Base-by-base conservation (phyloP, 2,329 filamentous ascomycete genomes). In the Paramyrothecium sp. region DNA sequence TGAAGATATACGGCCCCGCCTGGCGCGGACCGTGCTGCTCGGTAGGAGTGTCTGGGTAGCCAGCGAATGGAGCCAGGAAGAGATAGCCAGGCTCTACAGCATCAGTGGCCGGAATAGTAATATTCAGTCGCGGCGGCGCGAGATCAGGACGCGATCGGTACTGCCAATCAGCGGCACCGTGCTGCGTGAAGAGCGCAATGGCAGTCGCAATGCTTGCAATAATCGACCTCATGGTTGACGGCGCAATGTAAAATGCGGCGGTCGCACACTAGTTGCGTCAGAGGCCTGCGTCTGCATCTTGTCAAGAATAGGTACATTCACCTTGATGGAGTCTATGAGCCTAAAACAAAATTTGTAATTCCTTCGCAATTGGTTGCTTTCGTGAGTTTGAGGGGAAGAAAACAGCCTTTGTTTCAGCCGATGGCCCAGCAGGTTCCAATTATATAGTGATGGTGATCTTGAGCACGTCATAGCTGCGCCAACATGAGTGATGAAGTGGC, bases 1-100 rank as follows among this genome's bases (percentile, higher is more conserved):
- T 74, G 61, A 84, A 79, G 61, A 86, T 85, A 64, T 85, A 86
- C 1, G 82, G 78, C 0, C 73, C 81, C 1, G 80, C 74, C 66
- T 85, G 82, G 5, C 76, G 74, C 2, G 81, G 81, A 0, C 78
- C 79, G 57, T 78, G 73, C 56, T 71, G 73, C 59, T 71, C 73
- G 13, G 65, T 65, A 11, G 67, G 67, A 1, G 71, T 71, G 54
- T 75, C 72, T 20, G 66, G 67, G 20, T 66, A 68, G 7, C 73
- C 73, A 0, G 71, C 68, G 53, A 74, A 76, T 7, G 74, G 73
- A 10, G 71, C 74, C 8, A 80, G 58, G 60, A 81, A 81, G 20
- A 81, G 64, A 50, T 77, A 79, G 11, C 78, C 79, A 22, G 67
- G 60, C 53, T 75, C 75, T 4, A 78, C 74, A 23, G 71, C 68